These are phyloP conservation scores for Pestalotiopsis sp. DNA, from an alignment of 2,329 filamentous ascomycete genomes.

Conservation along the genomic window DNA sequence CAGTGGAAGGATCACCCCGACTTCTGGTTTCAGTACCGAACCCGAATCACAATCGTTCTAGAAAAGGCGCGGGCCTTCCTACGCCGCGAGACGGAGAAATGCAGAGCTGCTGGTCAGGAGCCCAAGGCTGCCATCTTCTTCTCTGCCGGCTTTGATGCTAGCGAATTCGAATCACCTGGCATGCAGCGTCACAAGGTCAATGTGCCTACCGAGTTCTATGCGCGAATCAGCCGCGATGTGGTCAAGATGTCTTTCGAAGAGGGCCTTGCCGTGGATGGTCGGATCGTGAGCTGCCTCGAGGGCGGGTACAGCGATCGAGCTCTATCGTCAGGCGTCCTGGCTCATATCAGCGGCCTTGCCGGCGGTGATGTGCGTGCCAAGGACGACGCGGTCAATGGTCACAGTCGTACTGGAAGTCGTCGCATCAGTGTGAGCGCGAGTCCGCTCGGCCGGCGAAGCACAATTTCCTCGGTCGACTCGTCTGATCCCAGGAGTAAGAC, in stretches of 20 bases:
- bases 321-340: conserved; percentile 83
- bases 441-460: conserved; percentile 38
- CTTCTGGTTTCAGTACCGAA: conserved; percentile 88
- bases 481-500: conserved; percentile 31
- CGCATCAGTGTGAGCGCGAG: conserved; percentile 62
- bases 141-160: conserved; percentile 95
- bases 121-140: conserved; percentile 91
- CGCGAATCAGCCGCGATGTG: conserved; percentile 84
- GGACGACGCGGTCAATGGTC: conserved; percentile 34
- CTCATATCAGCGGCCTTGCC: conserved; percentile 84
- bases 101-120: conserved; percentile 60
- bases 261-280: conserved; percentile 75
- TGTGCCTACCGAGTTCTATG: conserved; percentile 96
- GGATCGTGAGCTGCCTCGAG: conserved; percentile 91
- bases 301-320: conserved; percentile 96
- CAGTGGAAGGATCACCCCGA: conserved; percentile 81
- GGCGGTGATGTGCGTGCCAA: conserved; percentile 49
- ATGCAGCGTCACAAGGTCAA: conserved; percentile 98
- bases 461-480: conserved; percentile 27
- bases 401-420: conserved; percentile 50
- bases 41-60: conserved; percentile 75
- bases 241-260: conserved; percentile 81
- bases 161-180: conserved; percentile 86
- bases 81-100: conserved; percentile 68
- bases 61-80: conserved; percentile 82